Conservation (phyloP, 2,329 filamentous ascomycete species). For the Dothidotthia symphoricarpi region DNA sequence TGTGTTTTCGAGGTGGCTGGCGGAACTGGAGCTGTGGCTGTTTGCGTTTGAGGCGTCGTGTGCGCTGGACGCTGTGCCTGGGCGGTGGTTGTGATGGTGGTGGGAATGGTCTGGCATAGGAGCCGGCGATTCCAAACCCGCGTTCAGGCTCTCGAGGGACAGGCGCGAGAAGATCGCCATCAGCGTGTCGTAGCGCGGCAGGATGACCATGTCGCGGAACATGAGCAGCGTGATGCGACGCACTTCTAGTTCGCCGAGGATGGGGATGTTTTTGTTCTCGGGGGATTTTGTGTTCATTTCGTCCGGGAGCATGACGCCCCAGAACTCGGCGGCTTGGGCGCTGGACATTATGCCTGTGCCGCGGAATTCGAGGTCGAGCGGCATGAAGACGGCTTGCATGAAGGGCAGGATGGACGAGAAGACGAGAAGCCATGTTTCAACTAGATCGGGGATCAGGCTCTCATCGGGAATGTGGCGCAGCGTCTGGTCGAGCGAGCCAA, state of each 20-base stretch:
- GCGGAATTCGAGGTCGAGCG: constrained; percentile 88
- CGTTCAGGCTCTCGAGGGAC: constrained; percentile 70
- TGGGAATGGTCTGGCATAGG: constrained; percentile 31
- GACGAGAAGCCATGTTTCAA: constrained; percentile 91
- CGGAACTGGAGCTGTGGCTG: constrained; percentile 69
- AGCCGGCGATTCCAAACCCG: constrained; percentile 41
- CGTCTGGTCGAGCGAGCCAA: constrained; percentile 80
- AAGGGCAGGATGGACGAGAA: constrained; percentile 90
- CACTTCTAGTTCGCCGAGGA: constrained; percentile 68
- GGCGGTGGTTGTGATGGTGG: too few species aligned
- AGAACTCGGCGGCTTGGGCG: constrained; percentile 84
- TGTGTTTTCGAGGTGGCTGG: constrained; percentile 71
- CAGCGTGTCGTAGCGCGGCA: constrained; percentile 83
- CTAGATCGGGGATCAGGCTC: constrained; percentile 81
- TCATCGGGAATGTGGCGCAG: constrained; percentile 78
- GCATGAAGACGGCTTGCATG: constrained; percentile 91
- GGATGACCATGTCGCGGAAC: constrained; percentile 84
- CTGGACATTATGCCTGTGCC: constrained; percentile 78
- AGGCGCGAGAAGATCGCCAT: constrained; percentile 88
- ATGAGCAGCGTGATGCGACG: constrained; percentile 83
- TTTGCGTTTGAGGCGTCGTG: constrained; percentile 61
- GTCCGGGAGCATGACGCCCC: constrained; percentile 64
- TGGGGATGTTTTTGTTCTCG: constrained; percentile 45
- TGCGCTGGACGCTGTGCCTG: constrained; percentile 34
- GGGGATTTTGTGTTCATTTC: constrained; percentile 49